Conservation (phyloP, 495 filamentous ascomycete species). For the Podospora anserina region DNA sequence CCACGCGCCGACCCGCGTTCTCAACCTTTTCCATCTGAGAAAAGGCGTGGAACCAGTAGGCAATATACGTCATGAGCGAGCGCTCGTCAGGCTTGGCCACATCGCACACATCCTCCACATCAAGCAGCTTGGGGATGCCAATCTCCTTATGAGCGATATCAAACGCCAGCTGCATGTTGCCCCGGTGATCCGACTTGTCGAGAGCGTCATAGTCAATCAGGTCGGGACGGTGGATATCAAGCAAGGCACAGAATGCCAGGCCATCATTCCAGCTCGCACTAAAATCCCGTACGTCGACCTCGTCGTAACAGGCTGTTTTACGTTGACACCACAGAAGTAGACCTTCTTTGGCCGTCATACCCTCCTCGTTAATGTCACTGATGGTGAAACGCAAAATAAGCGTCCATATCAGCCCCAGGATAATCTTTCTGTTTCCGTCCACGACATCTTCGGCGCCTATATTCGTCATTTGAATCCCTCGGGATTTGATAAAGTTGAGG, state of each 20-base stretch:
- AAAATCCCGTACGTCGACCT: constrained; percentile 91
- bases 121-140: constrained; percentile 90
- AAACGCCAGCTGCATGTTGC: constrained; percentile 97
- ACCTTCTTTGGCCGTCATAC: constrained; percentile 96
- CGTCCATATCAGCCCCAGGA: constrained; percentile 95
- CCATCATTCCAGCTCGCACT: constrained; percentile 96
- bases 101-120: constrained; percentile 97
- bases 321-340: constrained; percentile 95
- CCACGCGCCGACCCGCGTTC: constrained; percentile 90
- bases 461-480: constrained; percentile 94
- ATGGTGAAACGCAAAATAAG: constrained; percentile 97
- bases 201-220: constrained; percentile 92
- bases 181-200: constrained; percentile 90
- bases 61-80: constrained; percentile 98
- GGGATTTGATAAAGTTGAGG: constrained; percentile 84
- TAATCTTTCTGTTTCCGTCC: constrained; percentile 96
- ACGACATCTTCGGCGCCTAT: constrained; percentile 98
- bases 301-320: constrained; percentile 97
- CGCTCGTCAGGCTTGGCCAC: constrained; percentile 93
- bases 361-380: constrained; percentile 96
- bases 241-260: constrained; percentile 88
- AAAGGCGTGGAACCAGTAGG: constrained; percentile 99
- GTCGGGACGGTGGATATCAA: constrained; percentile 96
- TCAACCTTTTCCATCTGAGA: constrained; percentile 97
- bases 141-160: constrained; percentile 95